phyloP scores from a whole-genome alignment of 805 yeast genomes.

The Teunomyces pallodes region DNA sequence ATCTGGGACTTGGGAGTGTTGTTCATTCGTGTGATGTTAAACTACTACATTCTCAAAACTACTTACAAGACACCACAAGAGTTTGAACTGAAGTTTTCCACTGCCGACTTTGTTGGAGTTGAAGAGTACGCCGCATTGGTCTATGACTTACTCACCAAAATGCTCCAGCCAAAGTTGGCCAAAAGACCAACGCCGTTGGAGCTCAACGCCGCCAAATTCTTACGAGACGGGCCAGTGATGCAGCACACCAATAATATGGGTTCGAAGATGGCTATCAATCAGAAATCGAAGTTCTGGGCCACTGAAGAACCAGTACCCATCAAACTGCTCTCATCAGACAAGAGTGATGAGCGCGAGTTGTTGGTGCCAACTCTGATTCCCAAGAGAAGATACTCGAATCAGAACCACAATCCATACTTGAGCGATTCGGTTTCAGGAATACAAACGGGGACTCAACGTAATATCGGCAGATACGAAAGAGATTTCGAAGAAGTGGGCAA shows the following conservation, averaged over 20 bases:
- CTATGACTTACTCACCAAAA: constrained; percentile 60
- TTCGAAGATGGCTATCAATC: background rate
- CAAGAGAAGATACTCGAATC: constrained; percentile 23
- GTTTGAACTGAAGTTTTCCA: constrained; percentile 24
- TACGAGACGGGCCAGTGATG: constrained; percentile 65
- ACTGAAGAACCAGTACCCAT: background rate
- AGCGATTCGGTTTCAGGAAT: constrained; percentile 3
- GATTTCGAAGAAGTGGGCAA: constrained; percentile 95
- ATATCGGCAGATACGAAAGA: constrained; percentile 73
- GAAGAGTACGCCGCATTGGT: constrained; percentile 65
- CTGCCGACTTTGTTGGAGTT: constrained; percentile 49
- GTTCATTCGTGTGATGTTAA: constrained; percentile 44
- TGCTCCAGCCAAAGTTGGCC: constrained; percentile 63
- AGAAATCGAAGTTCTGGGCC: constrained; percentile 3
- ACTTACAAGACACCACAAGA: constrained; percentile 48
- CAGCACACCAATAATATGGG: background rate
- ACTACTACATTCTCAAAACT: constrained; percentile 61
- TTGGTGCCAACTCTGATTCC: background rate
- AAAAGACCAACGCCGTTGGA: constrained; percentile 83
- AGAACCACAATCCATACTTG: constrained; percentile 10
- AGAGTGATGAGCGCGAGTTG: background rate
- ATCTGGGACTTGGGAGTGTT: constrained; percentile 90
- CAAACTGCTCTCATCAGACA: background rate
- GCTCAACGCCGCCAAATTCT: constrained; percentile 75
- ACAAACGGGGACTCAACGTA: constrained; percentile 5